Evolutionary conservation across 148 eudicot species (phyloP).

Genomic region (Camellia lanceoleosa): DNA sequence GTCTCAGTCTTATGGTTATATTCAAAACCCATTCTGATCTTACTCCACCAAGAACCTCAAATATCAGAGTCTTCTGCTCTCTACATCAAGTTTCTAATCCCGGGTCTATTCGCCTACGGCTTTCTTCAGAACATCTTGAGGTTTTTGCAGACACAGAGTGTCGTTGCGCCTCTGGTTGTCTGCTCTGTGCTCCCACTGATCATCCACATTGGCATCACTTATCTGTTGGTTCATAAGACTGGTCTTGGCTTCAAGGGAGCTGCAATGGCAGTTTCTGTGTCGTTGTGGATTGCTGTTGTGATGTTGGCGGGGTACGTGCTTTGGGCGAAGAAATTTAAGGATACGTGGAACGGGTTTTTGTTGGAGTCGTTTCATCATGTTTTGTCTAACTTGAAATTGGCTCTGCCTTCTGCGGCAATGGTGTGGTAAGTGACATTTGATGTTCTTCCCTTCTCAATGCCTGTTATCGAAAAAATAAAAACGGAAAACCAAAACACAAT

Average conservation of each 20-base stretch:
- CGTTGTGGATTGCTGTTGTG: slow-evolving; percentile 54
- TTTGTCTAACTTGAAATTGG: slow-evolving; percentile 43
- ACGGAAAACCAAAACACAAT: no score
- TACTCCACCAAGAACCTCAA: slow-evolving; percentile 61
- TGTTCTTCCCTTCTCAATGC: no score
- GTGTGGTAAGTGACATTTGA: slow-evolving; percentile 51
- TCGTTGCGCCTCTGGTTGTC: slow-evolving; percentile 49
- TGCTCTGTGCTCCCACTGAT: slow-evolving; percentile 54
- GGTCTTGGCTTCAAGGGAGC: slow-evolving; percentile 58
- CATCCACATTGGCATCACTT: slow-evolving; percentile 47
- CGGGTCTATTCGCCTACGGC: slow-evolving; percentile 62
- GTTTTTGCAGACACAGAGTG: slow-evolving; percentile 76
- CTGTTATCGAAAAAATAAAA: no score
- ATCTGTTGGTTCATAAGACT: slow-evolving; percentile 45
- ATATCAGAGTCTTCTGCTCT: slow-evolving; percentile 53
- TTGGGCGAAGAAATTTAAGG: slow-evolving; percentile 35
- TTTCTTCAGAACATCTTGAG: slow-evolving; percentile 59
- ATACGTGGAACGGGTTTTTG: slow-evolving; percentile 62
- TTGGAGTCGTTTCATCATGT: slow-evolving; percentile 46
- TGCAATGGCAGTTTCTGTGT: slow-evolving; percentile 61
- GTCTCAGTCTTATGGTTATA: slow-evolving; percentile 72
- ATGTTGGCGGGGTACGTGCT: slow-evolving; percentile 41
- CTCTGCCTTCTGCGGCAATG: slow-evolving; percentile 87
- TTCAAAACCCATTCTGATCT: slow-evolving; percentile 49
- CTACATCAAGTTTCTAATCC: slow-evolving; percentile 62